Evolutionary conservation across 768 basidiomycete species (phyloP), one percentile per base, ranked within the genome.

Genomic region (Psilocybe azurescens): DNA sequence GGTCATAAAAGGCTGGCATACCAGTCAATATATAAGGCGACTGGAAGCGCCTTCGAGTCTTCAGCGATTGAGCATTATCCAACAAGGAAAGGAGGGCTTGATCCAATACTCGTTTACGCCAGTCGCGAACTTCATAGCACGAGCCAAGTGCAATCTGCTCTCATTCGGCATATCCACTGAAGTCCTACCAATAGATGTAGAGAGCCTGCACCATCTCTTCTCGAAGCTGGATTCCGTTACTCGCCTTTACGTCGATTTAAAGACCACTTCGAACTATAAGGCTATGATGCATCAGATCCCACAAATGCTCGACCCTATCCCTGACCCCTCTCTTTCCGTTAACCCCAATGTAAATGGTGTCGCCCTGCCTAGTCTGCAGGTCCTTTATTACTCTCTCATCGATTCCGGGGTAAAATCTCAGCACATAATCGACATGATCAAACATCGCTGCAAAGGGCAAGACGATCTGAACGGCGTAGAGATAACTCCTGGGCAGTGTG

Each of bases 351-450:
- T 32, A 9, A 36, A 7, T 3, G 9, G 38, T 28, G n/a, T 56
- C n/a, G 33, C 56, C 20, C n/a, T 61, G n/a, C 60, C 60, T 36
- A 51, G 51, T 30, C 60, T 61, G 5, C 53, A 56, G 53, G 18
- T 61, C 29, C 38, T 61, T 5, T 56, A 61, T 51, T 61, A 61
- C 48, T 41, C 18, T 8, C 50, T 36, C 9, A 28, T 61, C 39
- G 54, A 61, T 38, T 28, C 53, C 38, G 60, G 52, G 10, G 5
- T 61, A 16, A 54, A 48, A 16, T 54, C 60, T 49, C 48, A 55
- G 33, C 47, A 49, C 2, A 49, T 61, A 36, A 30, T 55, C 36
- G 54, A 44, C 29, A 61, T 56, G 60, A 61, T 61, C 46, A 61
- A 61, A 47, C 32, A 49, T 32, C 60, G 60, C 14, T 51, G 53